Evolutionary conservation across 352 stramenopile species (phyloP), one percentile per base, ranked within the genome.

Genomic region (Phytopythium oedochilum): DNA sequence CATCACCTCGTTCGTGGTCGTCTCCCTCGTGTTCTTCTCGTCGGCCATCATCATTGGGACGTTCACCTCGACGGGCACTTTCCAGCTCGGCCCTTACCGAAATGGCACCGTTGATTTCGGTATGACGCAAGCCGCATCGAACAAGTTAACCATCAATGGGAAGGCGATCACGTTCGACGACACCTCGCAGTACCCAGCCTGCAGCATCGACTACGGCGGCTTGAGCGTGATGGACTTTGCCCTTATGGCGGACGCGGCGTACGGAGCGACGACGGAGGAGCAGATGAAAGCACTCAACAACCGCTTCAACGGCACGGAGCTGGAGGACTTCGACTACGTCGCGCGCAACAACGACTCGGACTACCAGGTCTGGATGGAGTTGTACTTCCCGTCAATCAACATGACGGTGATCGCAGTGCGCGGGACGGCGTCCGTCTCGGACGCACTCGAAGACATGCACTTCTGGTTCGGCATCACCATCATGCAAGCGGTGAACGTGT

Each of bases 381-480:
- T 94, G 35, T 90, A 87, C 63, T 94, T 92, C 50, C 61, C 71
- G 18, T 60, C 66, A 11, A 65, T 88, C 52, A 91, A 92, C 65
- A 87, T 90, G 79, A 94, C 84, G 20, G 84, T 94, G 34, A 78
- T 94, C 38, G 69, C 74, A 1, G 76, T 94, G 39, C 76, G 84
- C n/a, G 84, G 84, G 20, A 94, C 84, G 51, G 84, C 82, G 18
- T 90, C 82, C 9, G 82, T 75, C 12, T 76, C 80, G 3, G 85
- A 94, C 47, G 83, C 83, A 10, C 73, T 93, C 17, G 78, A 94
- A 48, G 85, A 94, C 53, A 66, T 94, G 57, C 83, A 94, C 61
- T 94, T 79, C 59, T 92, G 83, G 81, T 92, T 94, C 45, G 85
- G 80, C 25, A 89, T 94, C 53, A 85, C 63, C 45, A 89, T 92